Evolutionary conservation across 2,329 filamentous ascomycete genomes (phyloP).

Genomic region (Epichloe aotearoae): DNA sequence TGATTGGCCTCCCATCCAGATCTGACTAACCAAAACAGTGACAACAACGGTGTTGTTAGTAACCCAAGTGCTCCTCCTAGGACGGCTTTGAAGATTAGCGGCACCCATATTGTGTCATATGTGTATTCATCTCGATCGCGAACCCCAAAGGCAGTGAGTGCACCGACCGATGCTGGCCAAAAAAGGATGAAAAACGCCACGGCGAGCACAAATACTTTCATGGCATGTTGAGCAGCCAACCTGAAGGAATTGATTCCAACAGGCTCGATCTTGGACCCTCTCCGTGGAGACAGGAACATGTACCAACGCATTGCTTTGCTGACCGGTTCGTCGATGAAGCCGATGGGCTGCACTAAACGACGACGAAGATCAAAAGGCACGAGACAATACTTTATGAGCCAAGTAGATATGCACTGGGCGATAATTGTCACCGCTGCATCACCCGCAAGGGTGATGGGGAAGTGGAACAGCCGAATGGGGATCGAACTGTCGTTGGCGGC

Average conservation of each 20-base stretch:
- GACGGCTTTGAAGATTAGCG: conserved; percentile 36
- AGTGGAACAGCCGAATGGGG: not conserved
- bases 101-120: conserved; percentile 29
- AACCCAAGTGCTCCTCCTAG: conserved; percentile 33
- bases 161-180: conserved; percentile 30
- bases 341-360: conserved; percentile 33
- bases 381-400: conserved; percentile 34
- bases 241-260: not conserved
- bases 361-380: conserved; percentile 33
- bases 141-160: conserved; percentile 26
- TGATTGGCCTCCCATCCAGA: conserved; percentile 28
- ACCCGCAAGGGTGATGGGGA: not conserved
- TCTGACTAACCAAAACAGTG: conserved; percentile 35
- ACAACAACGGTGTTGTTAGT: conserved; percentile 33
- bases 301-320: conserved; percentile 27
- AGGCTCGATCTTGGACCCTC: not conserved
- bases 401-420: conserved; percentile 36
- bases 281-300: conserved; percentile 21
- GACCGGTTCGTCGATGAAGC: conserved; percentile 26
- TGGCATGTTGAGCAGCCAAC: conserved; percentile 15
- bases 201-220: conserved; percentile 15
- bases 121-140: conserved; percentile 28
- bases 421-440: conserved; percentile 34
- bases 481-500: not conserved
- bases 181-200: conserved; percentile 30